Evolutionary conservation across 1,139 yeast genomes (phyloP), one percentile per base, ranked within the genome.

Genomic region (Lodderomyces jiufengensis): DNA sequence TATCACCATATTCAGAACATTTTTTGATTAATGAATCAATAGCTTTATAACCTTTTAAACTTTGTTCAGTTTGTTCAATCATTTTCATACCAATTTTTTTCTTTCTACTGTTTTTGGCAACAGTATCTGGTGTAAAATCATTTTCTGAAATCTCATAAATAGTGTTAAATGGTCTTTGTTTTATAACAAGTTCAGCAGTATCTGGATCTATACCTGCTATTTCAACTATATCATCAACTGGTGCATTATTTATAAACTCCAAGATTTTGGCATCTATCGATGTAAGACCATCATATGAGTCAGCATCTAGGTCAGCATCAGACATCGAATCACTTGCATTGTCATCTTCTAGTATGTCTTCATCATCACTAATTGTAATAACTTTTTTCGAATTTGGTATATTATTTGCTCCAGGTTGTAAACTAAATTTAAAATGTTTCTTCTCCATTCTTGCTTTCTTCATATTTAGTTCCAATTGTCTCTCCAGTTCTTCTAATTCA

Each of bases 1-100:
- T 61, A 8, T 70, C 66, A 36, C 97, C 95, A 46, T 85, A 81
- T 21, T 76, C 75, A 9, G 90, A 80, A 62, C 99, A 94, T 48
- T 80, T 77, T 45, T 80, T 79, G 40, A 94, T 86, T 47, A 94
- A 68, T 16, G 95, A 83, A 51, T 92, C 97, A 26, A 92, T 95
- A 0, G 98, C 97, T 44, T 81, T 83, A 55, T 92, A 94, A 3
- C 98, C 98, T 49, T 79, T 77, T 46, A 92, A 67, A 14, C 90
- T 81, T 42, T 70, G 63, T 38, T 74, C 76, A 6, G 87, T 76
- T 24, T 75, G 82, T 43, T 85, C 95, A 18, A 88, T 75, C 33
- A 87, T 73, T 52, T 79, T 77, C 48, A 83, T 82, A 8, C 97
- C 96, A 33, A 78, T 73, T 2, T 83, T 70, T 57, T 83, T 84